These are phyloP conservation scores for Ceriops zippeliana DNA, from an alignment of 345 rosid genomes.

Conservation along the genomic window DNA sequence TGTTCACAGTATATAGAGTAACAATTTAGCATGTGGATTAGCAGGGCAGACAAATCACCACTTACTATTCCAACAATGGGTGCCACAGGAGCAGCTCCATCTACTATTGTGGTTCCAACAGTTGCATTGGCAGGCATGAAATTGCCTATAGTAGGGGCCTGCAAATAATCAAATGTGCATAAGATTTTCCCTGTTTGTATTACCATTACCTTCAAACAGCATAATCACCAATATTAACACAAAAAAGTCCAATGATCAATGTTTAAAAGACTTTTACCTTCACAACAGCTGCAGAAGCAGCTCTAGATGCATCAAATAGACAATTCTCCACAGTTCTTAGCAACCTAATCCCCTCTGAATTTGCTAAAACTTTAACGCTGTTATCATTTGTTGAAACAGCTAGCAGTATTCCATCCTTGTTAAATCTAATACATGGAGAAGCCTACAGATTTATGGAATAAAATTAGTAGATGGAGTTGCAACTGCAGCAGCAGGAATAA, in stretches of 20 bases:
- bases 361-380: slow-evolving; percentile 54
- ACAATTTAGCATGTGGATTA: neutral
- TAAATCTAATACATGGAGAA: slow-evolving; percentile 58
- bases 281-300: slow-evolving; percentile 2
- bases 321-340: slow-evolving; percentile 7
- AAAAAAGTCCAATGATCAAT: neutral
- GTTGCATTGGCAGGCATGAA: slow-evolving; percentile 51
- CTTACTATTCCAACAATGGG: slow-evolving; percentile 61
- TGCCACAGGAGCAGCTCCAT: slow-evolving; percentile 49
- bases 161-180: slow-evolving; percentile 14
- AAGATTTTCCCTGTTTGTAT: neutral
- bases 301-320: neutral
- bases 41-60: slow-evolving; percentile 13
- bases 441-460: slow-evolving; percentile 31
- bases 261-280: neutral
- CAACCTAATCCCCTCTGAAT: slow-evolving; percentile 47
- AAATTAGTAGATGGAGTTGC: neutral
- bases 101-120: slow-evolving; percentile 48
- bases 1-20: neutral
- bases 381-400: slow-evolving; percentile 58
- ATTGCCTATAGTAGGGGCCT: slow-evolving; percentile 44
- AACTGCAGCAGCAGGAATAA: neutral
- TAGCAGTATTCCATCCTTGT: slow-evolving; percentile 57
- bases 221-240: neutral
- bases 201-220: too few species aligned